Percentiles rank a stretch among this genome's conserved stretches.
phyloP scores from a whole-genome alignment of 164 flowering plant species.

The Buxus sempervirens region DNA sequence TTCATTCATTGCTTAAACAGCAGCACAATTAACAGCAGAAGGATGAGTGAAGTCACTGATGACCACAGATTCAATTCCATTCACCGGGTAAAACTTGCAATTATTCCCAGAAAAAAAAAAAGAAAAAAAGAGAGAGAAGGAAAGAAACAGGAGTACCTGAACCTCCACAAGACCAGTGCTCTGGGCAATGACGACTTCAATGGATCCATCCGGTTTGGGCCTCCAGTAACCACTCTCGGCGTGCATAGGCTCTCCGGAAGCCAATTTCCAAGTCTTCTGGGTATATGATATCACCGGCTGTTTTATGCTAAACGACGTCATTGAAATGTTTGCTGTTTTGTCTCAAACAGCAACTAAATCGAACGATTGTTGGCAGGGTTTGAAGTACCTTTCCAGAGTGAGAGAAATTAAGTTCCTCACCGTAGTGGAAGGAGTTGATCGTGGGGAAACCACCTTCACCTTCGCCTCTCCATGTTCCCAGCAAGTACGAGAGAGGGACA shows the following conservation, averaged over 20 bases:
- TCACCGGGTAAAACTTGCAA: too few species aligned
- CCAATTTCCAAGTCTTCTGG: conserved; percentile 70
- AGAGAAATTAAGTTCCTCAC: conserved; percentile 58
- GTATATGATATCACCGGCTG: conserved; percentile 65
- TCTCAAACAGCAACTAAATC: too few species aligned
- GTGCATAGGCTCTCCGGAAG: conserved; percentile 72
- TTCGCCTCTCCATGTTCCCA: conserved; percentile 74
- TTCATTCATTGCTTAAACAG: too few species aligned
- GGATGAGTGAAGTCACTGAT: too few species aligned
- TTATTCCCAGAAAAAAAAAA: too few species aligned
- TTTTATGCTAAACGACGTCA: not conserved
- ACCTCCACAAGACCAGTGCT: conserved; percentile 82
- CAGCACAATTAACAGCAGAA: too few species aligned
- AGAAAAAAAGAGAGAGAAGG: too few species aligned
- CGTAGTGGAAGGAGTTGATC: conserved; percentile 57
- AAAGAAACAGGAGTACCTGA: conserved; percentile 37
- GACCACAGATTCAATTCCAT: too few species aligned
- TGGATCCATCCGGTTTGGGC: conserved; percentile 60
- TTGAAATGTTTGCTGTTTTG: too few species aligned
- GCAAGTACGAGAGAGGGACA: conserved; percentile 40
- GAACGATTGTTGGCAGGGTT: too few species aligned
- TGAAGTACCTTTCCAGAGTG: conserved; percentile 43
- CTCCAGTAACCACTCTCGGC: conserved; percentile 82
- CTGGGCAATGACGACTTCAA: conserved; percentile 75
- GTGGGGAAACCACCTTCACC: conserved; percentile 73